Conservation (phyloP, 371 early-diverging fungal genomes). For the Rhizopus microsporus region DNA sequence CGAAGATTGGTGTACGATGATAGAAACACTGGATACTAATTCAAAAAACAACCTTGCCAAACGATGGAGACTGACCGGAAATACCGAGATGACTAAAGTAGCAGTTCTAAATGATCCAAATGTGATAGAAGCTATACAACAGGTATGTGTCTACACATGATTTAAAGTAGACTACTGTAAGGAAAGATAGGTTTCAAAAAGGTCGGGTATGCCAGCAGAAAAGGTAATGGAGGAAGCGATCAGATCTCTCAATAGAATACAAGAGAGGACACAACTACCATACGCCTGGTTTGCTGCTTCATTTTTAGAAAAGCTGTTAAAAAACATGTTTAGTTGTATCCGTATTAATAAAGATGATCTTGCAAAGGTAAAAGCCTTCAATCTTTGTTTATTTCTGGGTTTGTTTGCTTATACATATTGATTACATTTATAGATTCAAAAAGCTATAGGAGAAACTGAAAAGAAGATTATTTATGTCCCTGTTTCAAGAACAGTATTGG, state of each 20-base stretch:
- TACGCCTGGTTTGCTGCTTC: constrained; percentile 40
- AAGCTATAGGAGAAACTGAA: constrained; percentile 8
- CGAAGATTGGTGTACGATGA: constrained; percentile 35
- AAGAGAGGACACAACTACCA: constrained; percentile 36
- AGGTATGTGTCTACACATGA: constrained; percentile 7
- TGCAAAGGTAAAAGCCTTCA: constrained; percentile 11
- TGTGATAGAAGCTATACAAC: constrained; percentile 23
- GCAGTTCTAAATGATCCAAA: constrained; percentile 26
- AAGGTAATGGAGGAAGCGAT: constrained; percentile 28
- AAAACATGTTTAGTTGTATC: constrained; percentile 29
- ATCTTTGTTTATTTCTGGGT: background rate
- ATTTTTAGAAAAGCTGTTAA: constrained; percentile 25
- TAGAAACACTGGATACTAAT: background rate
- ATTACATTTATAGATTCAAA: constrained; percentile 16
- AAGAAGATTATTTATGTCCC: constrained; percentile 36
- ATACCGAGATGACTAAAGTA: constrained; percentile 24
- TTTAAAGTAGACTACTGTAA: background rate
- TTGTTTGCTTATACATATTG: background rate
- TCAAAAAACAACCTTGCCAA: constrained; percentile 7
- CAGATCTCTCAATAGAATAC: constrained; percentile 23
- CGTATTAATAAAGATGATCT: constrained; percentile 17
- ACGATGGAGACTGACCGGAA: constrained; percentile 25
- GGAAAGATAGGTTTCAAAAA: constrained; percentile 18
- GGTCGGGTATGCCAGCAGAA: constrained; percentile 28
- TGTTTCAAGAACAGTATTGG: constrained; percentile 32